Conservation (phyloP, 164 flowering plant genomes). For the Nymphaea colorata region DNA sequence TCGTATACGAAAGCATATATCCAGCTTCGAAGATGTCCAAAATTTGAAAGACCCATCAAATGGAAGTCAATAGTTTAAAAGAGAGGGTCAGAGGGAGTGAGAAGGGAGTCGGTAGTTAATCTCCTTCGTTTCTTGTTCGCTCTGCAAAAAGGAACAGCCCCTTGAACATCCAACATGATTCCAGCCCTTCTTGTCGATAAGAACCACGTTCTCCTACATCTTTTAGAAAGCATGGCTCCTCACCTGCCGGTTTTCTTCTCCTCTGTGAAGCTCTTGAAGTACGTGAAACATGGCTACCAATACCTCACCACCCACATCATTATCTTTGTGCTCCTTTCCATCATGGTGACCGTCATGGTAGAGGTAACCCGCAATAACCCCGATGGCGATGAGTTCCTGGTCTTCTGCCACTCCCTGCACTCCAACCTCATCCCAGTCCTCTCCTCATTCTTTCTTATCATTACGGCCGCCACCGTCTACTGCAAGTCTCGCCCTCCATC, state of each 20-base stretch:
- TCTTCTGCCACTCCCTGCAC: constrained; percentile 22
- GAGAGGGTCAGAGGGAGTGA: too few relatives aligned
- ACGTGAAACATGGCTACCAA: constrained; percentile 54
- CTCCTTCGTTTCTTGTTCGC: too few relatives aligned
- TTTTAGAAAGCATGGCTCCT: not conserved
- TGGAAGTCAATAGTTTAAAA: too few relatives aligned
- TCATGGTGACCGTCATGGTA: constrained; percentile 19
- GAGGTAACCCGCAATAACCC: constrained; percentile 37
- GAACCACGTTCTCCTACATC: too few relatives aligned
- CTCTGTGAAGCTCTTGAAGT: constrained; percentile 48
- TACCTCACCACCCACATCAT: constrained; percentile 47
- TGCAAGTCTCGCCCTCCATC: constrained; percentile 42
- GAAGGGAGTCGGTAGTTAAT: too few relatives aligned
- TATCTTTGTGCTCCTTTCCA: constrained; percentile 30
- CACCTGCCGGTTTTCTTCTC: constrained; percentile 31
- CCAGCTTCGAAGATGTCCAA: too few relatives aligned
- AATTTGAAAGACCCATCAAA: too few relatives aligned
- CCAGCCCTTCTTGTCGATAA: too few relatives aligned
- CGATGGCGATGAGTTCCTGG: constrained; percentile 6
- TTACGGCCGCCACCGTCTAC: constrained; percentile 30
- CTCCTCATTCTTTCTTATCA: constrained; percentile 26
- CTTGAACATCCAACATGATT: too few relatives aligned
- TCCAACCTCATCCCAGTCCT: constrained; percentile 31
- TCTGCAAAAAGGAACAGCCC: too few relatives aligned
- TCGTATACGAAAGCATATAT: too few relatives aligned